Evolutionary conservation across 257 asterid species (phyloP), one percentile per base, ranked within the genome.

Genomic region (Knoxia roxburghii): DNA sequence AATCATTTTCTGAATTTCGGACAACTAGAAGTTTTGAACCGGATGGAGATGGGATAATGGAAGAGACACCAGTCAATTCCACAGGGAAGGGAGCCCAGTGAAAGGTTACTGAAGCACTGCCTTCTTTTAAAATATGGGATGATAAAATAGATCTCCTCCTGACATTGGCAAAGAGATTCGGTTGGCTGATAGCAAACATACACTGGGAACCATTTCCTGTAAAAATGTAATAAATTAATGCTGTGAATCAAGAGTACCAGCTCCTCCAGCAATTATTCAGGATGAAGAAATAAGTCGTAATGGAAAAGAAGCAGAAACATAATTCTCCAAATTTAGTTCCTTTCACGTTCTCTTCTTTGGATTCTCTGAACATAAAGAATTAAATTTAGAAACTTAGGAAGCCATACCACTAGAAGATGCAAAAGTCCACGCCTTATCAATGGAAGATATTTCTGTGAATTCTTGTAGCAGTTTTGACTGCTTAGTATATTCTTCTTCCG

Each of bases 391-490:
- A 66, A 23, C 26, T 66, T 64, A 54, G 54, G 76, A 55, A 73
- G 68, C n/a, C n/a, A 40, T 75, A 90, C 96, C 96, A 30, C 65
- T 77, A 30, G 78, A 74, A 43, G 95, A 77, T 54, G 73, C 77
- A 77, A 88, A 82, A 64, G 96, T 78, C 99, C 97, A 94, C 53
- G 99, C 97, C 77, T 84, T 94, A 70, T 94, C 97, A 72, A 90
- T 76, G 69, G 88, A 75, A 65, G 95, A 78, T 24, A 90, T 85
- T 61, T 83, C 83, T 14, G 81, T 68, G 76, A 90, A 90, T 64
- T 88, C 86, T 61, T 84, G 86, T 66, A 90, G 95, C 67, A 88
- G 68, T 72, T 82, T 77, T 53, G 95, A 88, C 46, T 77, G 56
- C 65, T 85, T 68, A 67, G 80, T 72, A 69, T 76, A 85, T 64